These are phyloP conservation scores for Xylaria sp. DNA, from an alignment of 2,329 filamentous ascomycete genomes.

Conservation along the genomic window DNA sequence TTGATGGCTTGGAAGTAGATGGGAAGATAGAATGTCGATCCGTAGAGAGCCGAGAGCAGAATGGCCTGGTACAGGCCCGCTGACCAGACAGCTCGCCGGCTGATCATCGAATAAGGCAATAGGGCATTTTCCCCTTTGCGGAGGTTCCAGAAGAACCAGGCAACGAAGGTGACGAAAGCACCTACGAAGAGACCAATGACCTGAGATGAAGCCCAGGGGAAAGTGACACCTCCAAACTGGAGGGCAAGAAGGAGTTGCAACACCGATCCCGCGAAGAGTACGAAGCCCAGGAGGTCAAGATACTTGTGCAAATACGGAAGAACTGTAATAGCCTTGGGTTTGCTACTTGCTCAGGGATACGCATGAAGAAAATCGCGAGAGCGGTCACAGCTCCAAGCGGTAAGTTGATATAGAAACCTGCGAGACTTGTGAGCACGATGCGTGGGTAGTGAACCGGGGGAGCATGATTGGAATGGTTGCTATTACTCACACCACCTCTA, in stretches of 20 bases:
- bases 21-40: background rate
- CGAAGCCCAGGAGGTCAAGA: slow-evolving; percentile 37
- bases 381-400: background rate
- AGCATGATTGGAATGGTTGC: no score
- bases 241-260: slow-evolving; percentile 48
- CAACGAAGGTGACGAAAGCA: background rate
- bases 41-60: background rate
- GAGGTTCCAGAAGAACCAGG: background rate
- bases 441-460: background rate
- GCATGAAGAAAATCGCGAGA: background rate
- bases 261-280: slow-evolving; percentile 46
- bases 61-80: background rate
- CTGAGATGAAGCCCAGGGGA: background rate
- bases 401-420: slow-evolving; percentile 20
- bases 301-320: slow-evolving; percentile 27
- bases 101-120: background rate
- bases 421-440: background rate
- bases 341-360: background rate
- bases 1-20: slow-evolving; percentile 4
- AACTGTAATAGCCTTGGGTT: background rate
- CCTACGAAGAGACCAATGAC: background rate
- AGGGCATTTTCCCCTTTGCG: background rate
- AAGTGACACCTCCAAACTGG: slow-evolving; percentile 45
- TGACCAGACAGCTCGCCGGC: background rate
- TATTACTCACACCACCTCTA: slow-evolving; percentile 37